A percentile compares a stretch with the other conserved stretches of the same genome.
Evolutionary conservation across 2,329 filamentous ascomycete species (phyloP).

Genomic region (Myriosclerotinia scirpicola): DNA sequence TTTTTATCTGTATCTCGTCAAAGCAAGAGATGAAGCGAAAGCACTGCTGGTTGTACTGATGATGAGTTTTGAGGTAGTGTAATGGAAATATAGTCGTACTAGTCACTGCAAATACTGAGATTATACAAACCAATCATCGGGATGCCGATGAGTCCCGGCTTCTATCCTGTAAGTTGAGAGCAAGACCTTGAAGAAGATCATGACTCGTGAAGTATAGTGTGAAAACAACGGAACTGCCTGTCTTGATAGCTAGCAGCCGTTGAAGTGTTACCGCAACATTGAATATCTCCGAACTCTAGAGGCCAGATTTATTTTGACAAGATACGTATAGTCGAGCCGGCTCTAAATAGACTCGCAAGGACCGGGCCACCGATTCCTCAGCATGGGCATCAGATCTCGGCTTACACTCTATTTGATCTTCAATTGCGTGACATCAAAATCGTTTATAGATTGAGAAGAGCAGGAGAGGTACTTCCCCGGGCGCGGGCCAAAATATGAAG

Average conservation of each 20-base stretch:
- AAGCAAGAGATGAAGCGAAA: background rate
- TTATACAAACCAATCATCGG: constrained; percentile 4
- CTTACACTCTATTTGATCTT: constrained; percentile 3
- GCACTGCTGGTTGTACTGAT: constrained; percentile 6
- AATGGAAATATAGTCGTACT: constrained; percentile 7
- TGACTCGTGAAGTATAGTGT: background rate
- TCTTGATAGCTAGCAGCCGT: background rate
- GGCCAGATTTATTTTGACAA: constrained; percentile 7
- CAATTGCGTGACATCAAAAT: constrained; percentile 2
- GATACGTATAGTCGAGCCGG: background rate
- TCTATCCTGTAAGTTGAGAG: constrained; percentile 2
- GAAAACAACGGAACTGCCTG: background rate
- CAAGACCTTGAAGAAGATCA: background rate
- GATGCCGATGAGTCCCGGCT: constrained; percentile 9
- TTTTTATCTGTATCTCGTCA: background rate
- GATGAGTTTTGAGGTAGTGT: constrained; percentile 15
- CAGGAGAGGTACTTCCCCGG: constrained; percentile 9
- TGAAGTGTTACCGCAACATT: background rate
- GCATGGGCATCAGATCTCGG: constrained; percentile 11
- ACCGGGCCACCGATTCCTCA: background rate
- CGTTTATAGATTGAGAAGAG: constrained; percentile 1
- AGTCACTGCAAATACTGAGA: background rate
- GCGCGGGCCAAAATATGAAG: constrained; percentile 3
- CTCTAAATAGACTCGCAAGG: constrained; percentile 1
- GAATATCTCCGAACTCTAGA: background rate